Conservation (phyloP, 2,329 filamentous ascomycete species). For the Pezicula radicicola region DNA sequence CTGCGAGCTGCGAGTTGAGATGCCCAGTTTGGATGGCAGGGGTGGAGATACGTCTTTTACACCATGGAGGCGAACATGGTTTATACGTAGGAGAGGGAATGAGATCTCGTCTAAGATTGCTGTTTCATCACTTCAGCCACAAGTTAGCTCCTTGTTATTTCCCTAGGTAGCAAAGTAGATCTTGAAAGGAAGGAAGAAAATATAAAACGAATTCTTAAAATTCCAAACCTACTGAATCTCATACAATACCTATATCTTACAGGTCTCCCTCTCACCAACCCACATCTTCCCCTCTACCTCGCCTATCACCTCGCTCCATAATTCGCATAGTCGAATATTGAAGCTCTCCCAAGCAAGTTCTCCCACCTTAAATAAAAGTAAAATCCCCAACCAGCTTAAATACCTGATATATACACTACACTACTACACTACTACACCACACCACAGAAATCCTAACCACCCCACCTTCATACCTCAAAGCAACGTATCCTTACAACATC, state of each 20-base stretch:
- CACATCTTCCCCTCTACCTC: slow-evolving; percentile 7
- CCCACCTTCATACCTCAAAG: too few species aligned
- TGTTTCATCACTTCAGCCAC: slow-evolving; percentile 24
- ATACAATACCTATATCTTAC: slow-evolving; percentile 32
- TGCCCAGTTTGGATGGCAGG: slow-evolving; percentile 36
- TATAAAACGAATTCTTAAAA: slow-evolving; percentile 14
- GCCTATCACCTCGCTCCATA: slow-evolving; percentile 2
- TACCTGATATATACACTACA: too few species aligned
- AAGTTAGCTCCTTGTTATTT: too few species aligned
- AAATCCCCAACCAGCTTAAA: too few species aligned
- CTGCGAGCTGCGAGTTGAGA: slow-evolving; percentile 41
- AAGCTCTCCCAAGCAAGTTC: slow-evolving; percentile 17
- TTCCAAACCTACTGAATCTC: slow-evolving; percentile 35
- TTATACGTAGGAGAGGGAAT: slow-evolving; percentile 41
- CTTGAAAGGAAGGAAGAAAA: not conserved
- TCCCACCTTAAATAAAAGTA: too few species aligned
- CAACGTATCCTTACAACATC: too few species aligned
- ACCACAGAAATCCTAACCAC: too few species aligned
- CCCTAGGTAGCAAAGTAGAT: too few species aligned
- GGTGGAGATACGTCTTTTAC: slow-evolving; percentile 31
- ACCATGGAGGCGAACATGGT: slow-evolving; percentile 29
- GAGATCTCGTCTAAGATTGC: slow-evolving; percentile 24
- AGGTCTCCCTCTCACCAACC: slow-evolving; percentile 20
- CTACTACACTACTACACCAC: too few species aligned
- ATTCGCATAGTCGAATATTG: slow-evolving; percentile 10